Conservation (phyloP, 2,329 filamentous ascomycete genomes). For the Colletotrichum noveboracense region DNA sequence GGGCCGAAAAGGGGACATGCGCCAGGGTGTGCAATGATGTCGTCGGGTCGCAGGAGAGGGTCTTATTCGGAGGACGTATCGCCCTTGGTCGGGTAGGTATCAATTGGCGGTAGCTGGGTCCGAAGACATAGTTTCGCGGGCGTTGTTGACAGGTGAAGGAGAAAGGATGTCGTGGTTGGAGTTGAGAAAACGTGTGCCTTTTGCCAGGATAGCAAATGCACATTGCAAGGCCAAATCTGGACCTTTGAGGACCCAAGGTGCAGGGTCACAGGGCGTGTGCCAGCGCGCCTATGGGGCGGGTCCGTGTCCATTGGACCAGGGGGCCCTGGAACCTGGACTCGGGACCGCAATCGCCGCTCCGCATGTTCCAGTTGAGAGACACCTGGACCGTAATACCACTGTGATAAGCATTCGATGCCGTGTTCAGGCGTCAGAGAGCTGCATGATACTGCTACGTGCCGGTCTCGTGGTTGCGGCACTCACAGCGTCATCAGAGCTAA, state of each 20-base stretch:
- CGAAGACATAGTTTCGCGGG: slow-evolving; percentile 16
- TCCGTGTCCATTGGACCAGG: slow-evolving; percentile 9
- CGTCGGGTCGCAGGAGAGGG: background rate
- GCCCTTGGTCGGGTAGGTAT: slow-evolving; percentile 10
- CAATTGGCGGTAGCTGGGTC: slow-evolving; percentile 6
- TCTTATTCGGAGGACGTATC: background rate
- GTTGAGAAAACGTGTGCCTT: slow-evolving; percentile 21
- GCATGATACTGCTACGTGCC: background rate
- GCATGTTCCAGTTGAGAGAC: background rate
- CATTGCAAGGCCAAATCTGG: slow-evolving; percentile 6
- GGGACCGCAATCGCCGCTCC: slow-evolving; percentile 12
- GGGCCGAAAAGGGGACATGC: slow-evolving; percentile 17
- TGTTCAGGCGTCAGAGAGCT: background rate
- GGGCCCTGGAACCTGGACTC: slow-evolving; percentile 5
- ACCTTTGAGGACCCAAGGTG: background rate
- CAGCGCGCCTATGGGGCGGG: slow-evolving; percentile 13
- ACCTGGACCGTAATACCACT: background rate
- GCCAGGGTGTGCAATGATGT: slow-evolving; percentile 3
- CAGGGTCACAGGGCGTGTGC: slow-evolving; percentile 5
- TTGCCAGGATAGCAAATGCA: slow-evolving; percentile 12
- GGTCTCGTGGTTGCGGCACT: background rate
- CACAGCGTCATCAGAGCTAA: background rate
- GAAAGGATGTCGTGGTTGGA: slow-evolving; percentile 6
- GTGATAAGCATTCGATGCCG: background rate
- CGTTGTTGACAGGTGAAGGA: background rate